phyloP scores from a whole-genome alignment of 2,329 filamentous ascomycete species.

The Berkeleyomyces basicola region DNA sequence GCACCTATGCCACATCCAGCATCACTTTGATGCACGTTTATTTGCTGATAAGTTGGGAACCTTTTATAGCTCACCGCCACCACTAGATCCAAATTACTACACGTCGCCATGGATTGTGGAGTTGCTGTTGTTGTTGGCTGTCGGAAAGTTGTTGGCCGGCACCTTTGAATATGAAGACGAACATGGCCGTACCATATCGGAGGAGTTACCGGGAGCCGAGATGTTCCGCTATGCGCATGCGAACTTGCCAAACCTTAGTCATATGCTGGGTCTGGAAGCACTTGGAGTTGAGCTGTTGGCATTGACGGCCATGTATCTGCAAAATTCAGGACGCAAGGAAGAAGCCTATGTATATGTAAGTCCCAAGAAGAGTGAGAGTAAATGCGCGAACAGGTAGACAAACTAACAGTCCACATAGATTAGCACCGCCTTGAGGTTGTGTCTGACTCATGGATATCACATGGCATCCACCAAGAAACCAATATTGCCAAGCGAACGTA shows the following conservation, averaged over 20 bases:
- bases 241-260: slow-evolving; percentile 18
- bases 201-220: slow-evolving; percentile 12
- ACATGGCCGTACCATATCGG: slow-evolving; percentile 6
- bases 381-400: neutral
- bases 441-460: slow-evolving; percentile 19
- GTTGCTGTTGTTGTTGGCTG: slow-evolving; percentile 10
- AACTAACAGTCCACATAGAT: slow-evolving; percentile 13
- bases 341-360: slow-evolving; percentile 14
- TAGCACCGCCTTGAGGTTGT: slow-evolving; percentile 18
- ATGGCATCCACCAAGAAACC: slow-evolving; percentile 13
- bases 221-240: slow-evolving; percentile 16
- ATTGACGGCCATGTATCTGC: slow-evolving; percentile 14
- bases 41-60: slow-evolving; percentile 7
- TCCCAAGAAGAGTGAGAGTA: neutral
- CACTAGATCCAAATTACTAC: slow-evolving; percentile 6
- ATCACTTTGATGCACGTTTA: slow-evolving; percentile 17
- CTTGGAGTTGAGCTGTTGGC: slow-evolving; percentile 20
- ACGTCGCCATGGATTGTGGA: slow-evolving; percentile 13
- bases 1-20: slow-evolving; percentile 17
- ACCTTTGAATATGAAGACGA: slow-evolving; percentile 9
- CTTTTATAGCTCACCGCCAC: slow-evolving; percentile 5
- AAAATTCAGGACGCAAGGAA: slow-evolving; percentile 13
- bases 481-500: slow-evolving; percentile 14
- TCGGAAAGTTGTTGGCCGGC: slow-evolving; percentile 11
- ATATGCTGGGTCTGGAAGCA: slow-evolving; percentile 17